A percentile compares a stretch with the other conserved stretches of the same genome.
Conservation (phyloP, 495 filamentous ascomycete species). For the Hypoxylon intermedium region DNA sequence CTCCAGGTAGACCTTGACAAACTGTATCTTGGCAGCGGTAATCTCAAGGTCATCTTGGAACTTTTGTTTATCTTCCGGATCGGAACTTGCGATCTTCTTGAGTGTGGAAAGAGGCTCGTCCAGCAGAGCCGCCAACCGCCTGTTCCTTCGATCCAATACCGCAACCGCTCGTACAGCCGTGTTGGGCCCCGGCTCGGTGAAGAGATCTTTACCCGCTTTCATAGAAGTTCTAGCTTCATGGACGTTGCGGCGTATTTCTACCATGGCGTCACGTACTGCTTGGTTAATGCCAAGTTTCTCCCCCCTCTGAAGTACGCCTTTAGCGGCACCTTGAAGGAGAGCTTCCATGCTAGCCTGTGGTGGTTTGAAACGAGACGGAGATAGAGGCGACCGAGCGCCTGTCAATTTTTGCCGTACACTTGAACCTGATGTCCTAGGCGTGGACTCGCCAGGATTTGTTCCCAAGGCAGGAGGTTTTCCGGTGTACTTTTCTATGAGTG, state of each 20-base stretch:
- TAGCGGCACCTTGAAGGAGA: slow-evolving; percentile 84
- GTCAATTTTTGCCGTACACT: slow-evolving; percentile 35
- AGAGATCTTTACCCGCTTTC: slow-evolving; percentile 38
- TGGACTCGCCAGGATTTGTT: slow-evolving; percentile 42
- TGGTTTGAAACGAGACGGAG: slow-evolving; percentile 66
- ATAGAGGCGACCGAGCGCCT: slow-evolving; percentile 58
- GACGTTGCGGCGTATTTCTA: slow-evolving; percentile 68
- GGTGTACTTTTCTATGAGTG: slow-evolving; percentile 84
- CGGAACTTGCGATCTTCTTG: slow-evolving; percentile 54
- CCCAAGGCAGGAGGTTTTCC: slow-evolving; percentile 64
- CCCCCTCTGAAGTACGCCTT: slow-evolving; percentile 78
- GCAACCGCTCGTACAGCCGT: slow-evolving; percentile 43
- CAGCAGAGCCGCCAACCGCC: slow-evolving; percentile 73
- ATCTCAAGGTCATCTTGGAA: slow-evolving; percentile 62
- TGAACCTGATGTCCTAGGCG: slow-evolving; percentile 30
- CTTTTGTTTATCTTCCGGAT: slow-evolving; percentile 46
- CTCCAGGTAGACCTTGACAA: slow-evolving; percentile 78
- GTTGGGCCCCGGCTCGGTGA: slow-evolving; percentile 36
- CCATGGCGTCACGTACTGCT: slow-evolving; percentile 87
- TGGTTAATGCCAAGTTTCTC: slow-evolving; percentile 90
- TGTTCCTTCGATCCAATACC: slow-evolving; percentile 72
- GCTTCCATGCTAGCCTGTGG: slow-evolving; percentile 72
- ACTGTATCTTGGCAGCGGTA: slow-evolving; percentile 75
- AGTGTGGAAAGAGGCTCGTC: slow-evolving; percentile 74
- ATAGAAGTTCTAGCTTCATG: slow-evolving; percentile 51